A percentile compares a stretch with the other conserved stretches of the same genome.
These are phyloP conservation scores for Triangularia setosa DNA, from an alignment of 2,329 filamentous ascomycete genomes.

Conservation along the genomic window DNA sequence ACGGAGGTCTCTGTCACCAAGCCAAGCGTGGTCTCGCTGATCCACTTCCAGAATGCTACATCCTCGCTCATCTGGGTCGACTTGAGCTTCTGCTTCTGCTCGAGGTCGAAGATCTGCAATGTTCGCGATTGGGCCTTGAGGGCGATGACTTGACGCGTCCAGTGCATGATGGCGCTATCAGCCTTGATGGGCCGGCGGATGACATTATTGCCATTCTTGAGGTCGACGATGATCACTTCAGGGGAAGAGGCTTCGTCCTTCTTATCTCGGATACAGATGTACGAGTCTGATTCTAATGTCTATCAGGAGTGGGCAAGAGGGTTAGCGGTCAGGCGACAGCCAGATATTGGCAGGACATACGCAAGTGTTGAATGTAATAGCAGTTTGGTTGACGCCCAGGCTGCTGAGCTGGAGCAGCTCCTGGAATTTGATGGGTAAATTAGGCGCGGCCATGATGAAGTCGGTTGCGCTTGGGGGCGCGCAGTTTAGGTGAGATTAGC, in stretches of 20 bases:
- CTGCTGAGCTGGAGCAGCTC: conserved; percentile 40
- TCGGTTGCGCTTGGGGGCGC: conserved; percentile 32
- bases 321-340: conserved; percentile 23
- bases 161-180: conserved; percentile 99
- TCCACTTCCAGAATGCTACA: conserved; percentile 99
- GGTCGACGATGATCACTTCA: conserved; percentile 95
- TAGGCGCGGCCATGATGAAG: conserved; percentile 32
- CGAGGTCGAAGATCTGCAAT: conserved; percentile 95
- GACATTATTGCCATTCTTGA: conserved; percentile 96
- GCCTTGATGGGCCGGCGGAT: conserved; percentile 95
- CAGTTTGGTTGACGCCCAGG: conserved; percentile 35
- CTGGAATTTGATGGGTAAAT: conserved; percentile 39
- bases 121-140: conserved; percentile 92
- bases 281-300: conserved; percentile 98
- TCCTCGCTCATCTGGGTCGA: conserved; percentile 95
- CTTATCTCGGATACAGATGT: conserved; percentile 94
- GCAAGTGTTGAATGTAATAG: conserved; percentile 83
- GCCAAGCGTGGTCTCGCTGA: conserved; percentile 82
- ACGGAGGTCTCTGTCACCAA: conserved; percentile 87
- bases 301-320: conserved; percentile 36
- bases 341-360: conserved; percentile 47
- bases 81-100: conserved; percentile 91
- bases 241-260: conserved; percentile 77
- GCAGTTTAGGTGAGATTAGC: conserved; percentile 23
- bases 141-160: conserved; percentile 91